Base-by-base conservation (phyloP, 441 rosid genomes). In the Metrosideros polymorpha region DNA sequence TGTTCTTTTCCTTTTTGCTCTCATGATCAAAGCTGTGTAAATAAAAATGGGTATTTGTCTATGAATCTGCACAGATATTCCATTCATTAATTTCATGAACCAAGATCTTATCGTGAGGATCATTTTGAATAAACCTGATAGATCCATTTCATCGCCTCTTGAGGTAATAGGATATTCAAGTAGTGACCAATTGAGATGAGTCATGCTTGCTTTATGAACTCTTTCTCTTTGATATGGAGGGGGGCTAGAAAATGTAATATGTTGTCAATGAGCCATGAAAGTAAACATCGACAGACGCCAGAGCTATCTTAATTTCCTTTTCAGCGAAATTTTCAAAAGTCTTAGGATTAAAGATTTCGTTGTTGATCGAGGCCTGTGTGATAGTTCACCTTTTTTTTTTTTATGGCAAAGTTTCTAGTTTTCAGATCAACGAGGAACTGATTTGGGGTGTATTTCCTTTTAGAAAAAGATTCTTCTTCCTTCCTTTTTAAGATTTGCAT, bases 91-190 rank as follows among this genome's bases (percentile, higher is more conserved):
- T 59, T 59, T 59, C 39, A 29, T 29, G 10, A 61, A 29, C 39
- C 39, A 29, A 59, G 71, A 59, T 59, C 71, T 59, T 15, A 59
- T 29, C 35, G 35, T 14, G 22, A 59, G 19, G 2, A 10, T 59
- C 19, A 59, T 14, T 29, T 59, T 59, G 39, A 56, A 59, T 59
- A 59, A 59, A 32, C 35, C 35, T 7, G 0, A 59, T 15, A 59
- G 71, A 61, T 61, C 0, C 71, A 59, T 59, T 29, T 27, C 1
- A 27, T 55, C 30, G 61, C 61, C 29, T 10, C 61, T 25, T 55
- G 5, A 2, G 0, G 17, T 27, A 27, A n/a, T 5, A 56, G 3
- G 3, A 0, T 56, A 30, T 56, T 7, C 1, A 61, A 8, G 39
- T 30, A 30, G 39, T 61, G 75, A 61, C 75, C 39, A 61, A 15